Percentiles rank a stretch among this genome's conserved stretches.
Conservation (phyloP, 352 stramenopile genomes). For the Phytophthora constricta region DNA sequence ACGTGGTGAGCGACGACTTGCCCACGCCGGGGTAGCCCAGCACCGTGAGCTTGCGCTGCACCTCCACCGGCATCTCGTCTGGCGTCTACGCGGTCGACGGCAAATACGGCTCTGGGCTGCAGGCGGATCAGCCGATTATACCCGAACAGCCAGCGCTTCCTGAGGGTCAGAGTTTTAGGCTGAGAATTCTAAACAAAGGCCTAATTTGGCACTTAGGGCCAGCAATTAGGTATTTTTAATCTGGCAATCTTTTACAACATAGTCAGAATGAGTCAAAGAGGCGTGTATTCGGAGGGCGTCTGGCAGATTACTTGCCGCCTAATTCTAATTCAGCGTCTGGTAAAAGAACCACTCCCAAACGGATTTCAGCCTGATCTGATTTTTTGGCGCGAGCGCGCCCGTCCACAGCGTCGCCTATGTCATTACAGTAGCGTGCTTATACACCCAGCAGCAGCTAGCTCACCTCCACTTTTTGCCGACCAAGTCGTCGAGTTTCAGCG, state of each 20-base stretch:
- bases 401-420: too few species aligned
- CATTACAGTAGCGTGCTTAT: too few species aligned
- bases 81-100: background rate
- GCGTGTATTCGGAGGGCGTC: too few species aligned
- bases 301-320: background rate
- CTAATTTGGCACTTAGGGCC: too few species aligned
- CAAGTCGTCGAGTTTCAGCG: too few species aligned
- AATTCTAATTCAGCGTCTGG: background rate
- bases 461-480: too few species aligned
- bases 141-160: background rate
- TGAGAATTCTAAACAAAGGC: too few species aligned
- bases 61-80: conserved; percentile 89
- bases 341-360: background rate
- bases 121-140: background rate
- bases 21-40: conserved; percentile 95
- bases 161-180: too few species aligned
- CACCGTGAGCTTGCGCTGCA: conserved; percentile 96
- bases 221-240: too few species aligned
- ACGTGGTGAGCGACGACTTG: conserved; percentile 95
- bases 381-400: background rate
- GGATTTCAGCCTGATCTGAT: background rate
- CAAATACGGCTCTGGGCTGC: background rate
- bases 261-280: too few species aligned
- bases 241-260: too few species aligned
- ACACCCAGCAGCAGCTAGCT: too few species aligned